A percentile compares a stretch with the other conserved stretches of the same genome.
phyloP scores from a whole-genome alignment of 345 rosid species.

The Gossypium thurberi region DNA sequence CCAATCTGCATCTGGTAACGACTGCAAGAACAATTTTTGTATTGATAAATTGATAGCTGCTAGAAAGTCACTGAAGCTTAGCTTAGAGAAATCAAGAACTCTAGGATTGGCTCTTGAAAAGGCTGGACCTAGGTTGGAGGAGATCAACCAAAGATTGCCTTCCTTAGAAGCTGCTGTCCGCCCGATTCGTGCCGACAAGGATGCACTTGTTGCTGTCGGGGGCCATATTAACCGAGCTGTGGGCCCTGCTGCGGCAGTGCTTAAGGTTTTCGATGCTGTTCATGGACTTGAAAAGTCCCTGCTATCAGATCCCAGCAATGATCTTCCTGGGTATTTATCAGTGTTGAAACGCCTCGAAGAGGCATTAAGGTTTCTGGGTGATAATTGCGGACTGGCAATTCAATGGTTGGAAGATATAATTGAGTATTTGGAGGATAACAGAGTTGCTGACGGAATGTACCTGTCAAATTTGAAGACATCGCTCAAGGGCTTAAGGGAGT shows the following conservation, averaged over 20 bases:
- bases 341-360: constrained; percentile 86
- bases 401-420: constrained; percentile 99
- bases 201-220: constrained; percentile 73
- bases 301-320: constrained; percentile 72
- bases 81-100: constrained; percentile 78
- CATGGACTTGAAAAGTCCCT: constrained; percentile 91
- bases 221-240: constrained; percentile 98
- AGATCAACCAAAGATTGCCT: constrained; percentile 74
- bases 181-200: constrained; percentile 86
- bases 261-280: constrained; percentile 96
- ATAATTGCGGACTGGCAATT: constrained; percentile 89
- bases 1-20: constrained; percentile 20
- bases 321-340: constrained; percentile 74
- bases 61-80: constrained; percentile 53
- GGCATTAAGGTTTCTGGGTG: constrained; percentile 86
- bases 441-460: constrained; percentile 67
- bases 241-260: constrained; percentile 98
- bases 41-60: constrained; percentile 58
- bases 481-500: constrained; percentile 55
- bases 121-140: constrained; percentile 69
- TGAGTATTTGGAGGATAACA: constrained; percentile 88
- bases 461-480: constrained; percentile 63
- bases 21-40: constrained; percentile 13
- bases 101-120: constrained; percentile 48
- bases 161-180: constrained; percentile 75